Evolutionary conservation across 2,329 filamentous ascomycete genomes (phyloP).

Genomic region (Sporothrix mexicana): DNA sequence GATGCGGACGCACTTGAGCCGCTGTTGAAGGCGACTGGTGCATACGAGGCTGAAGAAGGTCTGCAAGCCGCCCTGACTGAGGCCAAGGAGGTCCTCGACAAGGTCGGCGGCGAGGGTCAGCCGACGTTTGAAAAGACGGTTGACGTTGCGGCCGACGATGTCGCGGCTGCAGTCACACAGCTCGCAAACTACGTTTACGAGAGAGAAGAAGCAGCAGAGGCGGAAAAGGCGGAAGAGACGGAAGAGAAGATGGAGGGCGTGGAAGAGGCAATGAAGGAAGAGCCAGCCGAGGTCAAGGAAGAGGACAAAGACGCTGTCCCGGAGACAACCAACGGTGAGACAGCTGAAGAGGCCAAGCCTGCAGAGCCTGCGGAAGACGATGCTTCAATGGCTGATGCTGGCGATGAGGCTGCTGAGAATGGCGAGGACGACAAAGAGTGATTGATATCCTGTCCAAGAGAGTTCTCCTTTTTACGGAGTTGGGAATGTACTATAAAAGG

Average conservation of each 20-base stretch:
- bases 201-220: constrained; percentile 18
- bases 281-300: not conserved
- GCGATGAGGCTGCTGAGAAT: not conserved
- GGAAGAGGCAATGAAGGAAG: not conserved
- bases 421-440: not conserved
- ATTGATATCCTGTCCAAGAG: not conserved
- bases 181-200: constrained; percentile 58
- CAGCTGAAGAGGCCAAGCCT: not conserved
- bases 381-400: constrained; percentile 32
- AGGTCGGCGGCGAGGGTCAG: constrained; percentile 48
- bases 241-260: not conserved
- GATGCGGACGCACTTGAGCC: constrained; percentile 45
- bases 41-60: constrained; percentile 56
- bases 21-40: constrained; percentile 51
- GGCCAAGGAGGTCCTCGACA: constrained; percentile 50
- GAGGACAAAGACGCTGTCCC: not conserved
- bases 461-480: not conserved
- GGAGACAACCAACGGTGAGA: not conserved
- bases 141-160: constrained; percentile 52
- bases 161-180: constrained; percentile 56
- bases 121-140: constrained; percentile 57
- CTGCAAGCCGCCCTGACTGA: constrained; percentile 52
- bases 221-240: not conserved
- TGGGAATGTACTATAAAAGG: constrained; percentile 1
- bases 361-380: constrained; percentile 22